phyloP scores from a whole-genome alignment of 805 yeast genomes.

The Scheffersomyces spartinae region DNA sequence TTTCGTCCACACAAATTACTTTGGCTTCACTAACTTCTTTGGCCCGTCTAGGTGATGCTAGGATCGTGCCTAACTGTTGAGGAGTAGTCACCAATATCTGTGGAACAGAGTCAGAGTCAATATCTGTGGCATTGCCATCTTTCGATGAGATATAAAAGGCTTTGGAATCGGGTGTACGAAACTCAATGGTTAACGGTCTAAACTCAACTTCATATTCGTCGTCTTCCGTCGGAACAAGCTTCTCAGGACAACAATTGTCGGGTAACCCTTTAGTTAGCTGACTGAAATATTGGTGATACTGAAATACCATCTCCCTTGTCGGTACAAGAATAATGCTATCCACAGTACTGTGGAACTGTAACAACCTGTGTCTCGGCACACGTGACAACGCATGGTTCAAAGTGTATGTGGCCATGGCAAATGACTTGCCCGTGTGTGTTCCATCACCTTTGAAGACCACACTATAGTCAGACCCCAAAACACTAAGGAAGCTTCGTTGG shows the following conservation, averaged over 20 bases:
- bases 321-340: constrained; percentile 16
- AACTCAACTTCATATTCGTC: constrained; percentile 6
- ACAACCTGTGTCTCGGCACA: constrained; percentile 9
- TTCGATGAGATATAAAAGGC: too few relatives aligned
- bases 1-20: too few relatives aligned
- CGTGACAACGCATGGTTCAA: constrained; percentile 10
- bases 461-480: constrained; percentile 9
- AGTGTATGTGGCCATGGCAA: constrained; percentile 9
- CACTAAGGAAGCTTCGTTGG: constrained; percentile 10
- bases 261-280: constrained; percentile 10
- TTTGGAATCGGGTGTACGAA: constrained; percentile 4
- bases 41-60: too few relatives aligned
- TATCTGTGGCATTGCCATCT: too few relatives aligned
- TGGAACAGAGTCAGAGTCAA: constrained; percentile 4
- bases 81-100: constrained; percentile 12
- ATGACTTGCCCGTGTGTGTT: constrained; percentile 11
- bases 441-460: constrained; percentile 6
- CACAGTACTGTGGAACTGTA: constrained; percentile 3
- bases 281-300: constrained; percentile 7
- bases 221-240: constrained; percentile 3
- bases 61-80: too few relatives aligned
- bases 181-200: constrained; percentile 9
- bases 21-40: too few relatives aligned
- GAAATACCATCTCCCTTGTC: constrained; percentile 9
- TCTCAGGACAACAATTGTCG: constrained; percentile 12